Conservation (phyloP, 768 basidiomycete genomes). For the Tubosaeta sp. region DNA sequence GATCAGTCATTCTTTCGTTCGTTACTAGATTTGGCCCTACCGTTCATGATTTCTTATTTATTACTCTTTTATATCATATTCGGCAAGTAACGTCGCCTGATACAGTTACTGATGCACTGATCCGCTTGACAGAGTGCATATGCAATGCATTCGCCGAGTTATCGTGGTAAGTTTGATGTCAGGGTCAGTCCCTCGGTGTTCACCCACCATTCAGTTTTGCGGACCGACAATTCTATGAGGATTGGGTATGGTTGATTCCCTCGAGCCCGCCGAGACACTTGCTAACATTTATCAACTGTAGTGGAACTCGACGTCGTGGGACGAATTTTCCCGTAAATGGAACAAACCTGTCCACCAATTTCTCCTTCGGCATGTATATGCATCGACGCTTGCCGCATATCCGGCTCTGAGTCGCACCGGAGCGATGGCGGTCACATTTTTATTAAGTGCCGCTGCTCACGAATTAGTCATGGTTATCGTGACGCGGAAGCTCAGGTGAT, state of each 20-base stretch:
- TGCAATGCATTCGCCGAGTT: constrained; percentile 95
- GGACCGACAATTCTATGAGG: constrained; percentile 97
- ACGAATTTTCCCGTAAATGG: constrained; percentile 98
- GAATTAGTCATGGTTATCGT: constrained; percentile 97
- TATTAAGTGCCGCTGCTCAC: constrained; percentile 84
- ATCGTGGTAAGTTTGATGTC: constrained; percentile 57
- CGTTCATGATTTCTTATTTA: constrained; percentile 91
- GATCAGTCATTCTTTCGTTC: constrained; percentile 72
- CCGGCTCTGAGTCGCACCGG: constrained; percentile 60
- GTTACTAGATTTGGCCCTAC: constrained; percentile 81
- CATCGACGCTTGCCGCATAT: constrained; percentile 77
- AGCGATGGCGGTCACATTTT: constrained; percentile 93
- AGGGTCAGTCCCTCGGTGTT: constrained; percentile 1
- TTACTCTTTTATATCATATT: constrained; percentile 85
- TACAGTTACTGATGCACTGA: constrained; percentile 1
- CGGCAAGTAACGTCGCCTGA: constrained; percentile 37
- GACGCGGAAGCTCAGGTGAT: constrained; percentile 83
- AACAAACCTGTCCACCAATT: constrained; percentile 95
- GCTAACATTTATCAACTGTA: constrained; percentile 17
- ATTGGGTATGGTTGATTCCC: constrained; percentile 59
- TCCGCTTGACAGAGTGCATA: constrained; percentile 68
- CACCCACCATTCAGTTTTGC: constrained; percentile 60
- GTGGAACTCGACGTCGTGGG: constrained; percentile 98
- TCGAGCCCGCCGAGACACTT: neutral
- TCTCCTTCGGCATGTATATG: constrained; percentile 93